Evolutionary conservation across 768 basidiomycete genomes (phyloP), one percentile per base, ranked within the genome.

Genomic region (Astraeus odoratus): DNA sequence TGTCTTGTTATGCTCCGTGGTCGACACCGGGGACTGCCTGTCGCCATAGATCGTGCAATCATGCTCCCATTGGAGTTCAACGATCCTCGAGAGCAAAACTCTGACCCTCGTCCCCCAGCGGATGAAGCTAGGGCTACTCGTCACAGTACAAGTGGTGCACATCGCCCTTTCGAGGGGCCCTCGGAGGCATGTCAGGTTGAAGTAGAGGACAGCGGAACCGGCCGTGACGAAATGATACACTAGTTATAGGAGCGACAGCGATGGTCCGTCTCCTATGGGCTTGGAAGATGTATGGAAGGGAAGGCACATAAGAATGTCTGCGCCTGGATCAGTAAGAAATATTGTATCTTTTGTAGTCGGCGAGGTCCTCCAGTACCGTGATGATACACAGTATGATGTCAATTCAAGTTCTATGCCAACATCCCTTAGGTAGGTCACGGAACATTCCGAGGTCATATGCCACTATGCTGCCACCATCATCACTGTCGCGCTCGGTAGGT

Each of bases 1-100:
- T 83, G 81, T 57, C 62, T 77, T 8, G 91, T 98, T 53, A 98
- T 98, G 90, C 75, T 99, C 49, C 86, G 96, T 46, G 92, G 93
- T 7, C 78, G 91, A 10, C 93, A 97, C 63, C 83, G 93, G 38
- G 89, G 90, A 29, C 68, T 92, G 6, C 89, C 89, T 0, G 83
- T 87, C 18, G 90, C 88, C 8, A 90, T 93, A 38, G 89, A 92
- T 64, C 80, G 92, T 42, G 88, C 92, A 0, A 77, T 94, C 42
- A 73, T 94, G 58, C 72, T 93, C 15, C 91, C 89, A 1, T 70
- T 68, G 27, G 88, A 89, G 46, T 77, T 77, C 48, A 55, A 70
- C 49, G 63, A 60, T 27, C 29, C 27, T n/a, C 35, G 53, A 30
- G 61, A 53, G 16, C 23, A 31, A 31, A 31, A 55, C n/a, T 41